Evolutionary conservation across 1,284 basidiomycete species (phyloP), one percentile per base, ranked within the genome.

Genomic region (Cryptococcus depauperatus): DNA sequence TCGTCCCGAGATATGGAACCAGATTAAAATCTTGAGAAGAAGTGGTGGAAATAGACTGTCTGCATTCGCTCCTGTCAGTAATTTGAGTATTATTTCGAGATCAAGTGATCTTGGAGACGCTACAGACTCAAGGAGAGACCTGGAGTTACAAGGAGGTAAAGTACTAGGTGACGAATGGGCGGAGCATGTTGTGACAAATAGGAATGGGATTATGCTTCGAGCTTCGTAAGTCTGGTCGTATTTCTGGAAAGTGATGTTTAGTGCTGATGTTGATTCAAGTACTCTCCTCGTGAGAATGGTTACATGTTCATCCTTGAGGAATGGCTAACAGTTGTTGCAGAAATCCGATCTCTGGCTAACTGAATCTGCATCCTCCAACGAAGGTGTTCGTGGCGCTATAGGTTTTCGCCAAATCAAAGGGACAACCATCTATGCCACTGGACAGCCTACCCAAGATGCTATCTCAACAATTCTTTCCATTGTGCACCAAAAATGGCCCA

Each of bases 111-210:
- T 59, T 11, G 65, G 53, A 25, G 59, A 61, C 16, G 41, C 38
- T 48, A 5, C 37, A 47, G 37, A 35, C n/a, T 44, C 29, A 13
- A 35, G 46, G 45, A 53, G 46, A 46, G 81, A 89, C 49, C 74
- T 87, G 2, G 81, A 84, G 11, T 79, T 89, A 42, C 71, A 83
- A 11, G 91, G 89, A 18, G 87, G 85, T 0, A 84, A 84, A 59
- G 80, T 93, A 22, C 75, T 92, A 2, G 91, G 90, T 13, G 89
- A 93, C 62, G 91, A 96, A 64, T 96, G 89, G 74, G 88, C 87
- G 4, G 85, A 87, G 43, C 86, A 91, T 63, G 87, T 96, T 30
- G 81, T 97, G 33, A 85, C 85, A 81, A 87, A 89, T 62, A 83
- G 92, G n/a, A 83, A 79, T 48, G 91, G 92, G 0, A 89, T 96